Evolutionary conservation across 331 rosid species (phyloP).

Genomic region (Malus hybrid): DNA sequence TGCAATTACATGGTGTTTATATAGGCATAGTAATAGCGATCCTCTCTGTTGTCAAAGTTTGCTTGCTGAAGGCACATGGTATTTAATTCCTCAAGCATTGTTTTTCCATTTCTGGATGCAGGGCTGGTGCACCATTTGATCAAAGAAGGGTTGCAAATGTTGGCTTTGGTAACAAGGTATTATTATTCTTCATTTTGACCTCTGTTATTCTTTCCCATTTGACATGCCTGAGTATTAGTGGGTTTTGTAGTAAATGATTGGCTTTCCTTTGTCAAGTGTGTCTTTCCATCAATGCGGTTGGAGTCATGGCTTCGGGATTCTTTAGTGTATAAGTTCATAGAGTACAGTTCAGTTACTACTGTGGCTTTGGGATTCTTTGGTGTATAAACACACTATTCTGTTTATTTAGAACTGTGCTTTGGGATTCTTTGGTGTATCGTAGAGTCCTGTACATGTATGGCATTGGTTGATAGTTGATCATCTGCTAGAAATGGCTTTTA

Average conservation of each 20-base stretch:
- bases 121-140: constrained; percentile 43
- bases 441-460: background rate
- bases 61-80: background rate
- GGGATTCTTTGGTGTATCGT: background rate
- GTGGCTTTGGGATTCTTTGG: background rate
- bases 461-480: background rate
- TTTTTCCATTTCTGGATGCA: constrained; percentile 34
- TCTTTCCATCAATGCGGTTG: background rate
- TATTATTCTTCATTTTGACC: background rate
- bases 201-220: background rate
- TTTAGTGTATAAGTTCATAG: background rate
- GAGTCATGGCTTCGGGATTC: background rate
- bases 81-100: constrained; percentile 21
- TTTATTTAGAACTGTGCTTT: background rate
- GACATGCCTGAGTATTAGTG: background rate
- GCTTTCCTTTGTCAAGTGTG: background rate
- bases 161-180: constrained; percentile 54
- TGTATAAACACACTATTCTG: background rate
- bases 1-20: constrained; percentile 6
- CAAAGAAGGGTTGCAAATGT: constrained; percentile 51
- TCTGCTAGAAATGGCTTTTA: background rate
- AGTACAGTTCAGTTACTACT: no score
- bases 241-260: background rate
- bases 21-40: constrained; percentile 7
- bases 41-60: constrained; percentile 9